Percentiles rank a stretch among this genome's conserved stretches.
Conservation (phyloP, 495 filamentous ascomycete species). For the Chaetomium fimeti region DNA sequence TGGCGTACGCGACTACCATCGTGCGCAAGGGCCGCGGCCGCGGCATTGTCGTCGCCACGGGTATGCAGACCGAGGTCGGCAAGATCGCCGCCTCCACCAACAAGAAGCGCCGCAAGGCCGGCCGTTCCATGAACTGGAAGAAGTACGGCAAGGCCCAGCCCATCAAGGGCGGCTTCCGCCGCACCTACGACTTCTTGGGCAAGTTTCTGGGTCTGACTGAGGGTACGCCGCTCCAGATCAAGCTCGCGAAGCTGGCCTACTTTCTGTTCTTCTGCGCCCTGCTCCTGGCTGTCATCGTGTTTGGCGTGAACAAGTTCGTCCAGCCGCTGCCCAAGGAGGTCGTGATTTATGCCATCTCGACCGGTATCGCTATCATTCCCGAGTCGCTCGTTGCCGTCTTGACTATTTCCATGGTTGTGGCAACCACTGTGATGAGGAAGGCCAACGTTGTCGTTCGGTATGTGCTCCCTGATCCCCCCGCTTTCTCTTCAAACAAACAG, state of each 20-base stretch:
- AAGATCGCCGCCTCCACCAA: constrained; percentile 69
- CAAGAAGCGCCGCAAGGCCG: constrained; percentile 60
- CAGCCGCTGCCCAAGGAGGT: constrained; percentile 63
- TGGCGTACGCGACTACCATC: constrained; percentile 66
- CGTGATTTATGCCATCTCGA: constrained; percentile 76
- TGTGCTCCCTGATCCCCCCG: background rate
- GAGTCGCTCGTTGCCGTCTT: constrained; percentile 68
- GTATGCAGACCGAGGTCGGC: constrained; percentile 83
- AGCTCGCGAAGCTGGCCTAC: constrained; percentile 73
- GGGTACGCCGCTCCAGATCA: constrained; percentile 79
- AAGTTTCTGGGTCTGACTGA: constrained; percentile 72
- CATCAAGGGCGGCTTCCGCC: constrained; percentile 55
- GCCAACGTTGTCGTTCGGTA: constrained; percentile 72
- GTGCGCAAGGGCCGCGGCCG: constrained; percentile 67
- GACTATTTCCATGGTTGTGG: constrained; percentile 74
- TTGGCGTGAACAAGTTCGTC: constrained; percentile 68
- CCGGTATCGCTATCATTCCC: constrained; percentile 69
- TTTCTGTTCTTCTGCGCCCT: constrained; percentile 72
- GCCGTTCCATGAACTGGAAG: constrained; percentile 60
- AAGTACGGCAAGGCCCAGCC: constrained; percentile 60
- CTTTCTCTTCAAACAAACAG: background rate
- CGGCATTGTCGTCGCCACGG: constrained; percentile 66
- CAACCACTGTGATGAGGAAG: constrained; percentile 72
- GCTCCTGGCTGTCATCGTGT: constrained; percentile 74
- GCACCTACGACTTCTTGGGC: constrained; percentile 62